These are phyloP conservation scores for Hamamelis virginiana DNA, from an alignment of 164 flowering plant genomes.

Conservation along the genomic window DNA sequence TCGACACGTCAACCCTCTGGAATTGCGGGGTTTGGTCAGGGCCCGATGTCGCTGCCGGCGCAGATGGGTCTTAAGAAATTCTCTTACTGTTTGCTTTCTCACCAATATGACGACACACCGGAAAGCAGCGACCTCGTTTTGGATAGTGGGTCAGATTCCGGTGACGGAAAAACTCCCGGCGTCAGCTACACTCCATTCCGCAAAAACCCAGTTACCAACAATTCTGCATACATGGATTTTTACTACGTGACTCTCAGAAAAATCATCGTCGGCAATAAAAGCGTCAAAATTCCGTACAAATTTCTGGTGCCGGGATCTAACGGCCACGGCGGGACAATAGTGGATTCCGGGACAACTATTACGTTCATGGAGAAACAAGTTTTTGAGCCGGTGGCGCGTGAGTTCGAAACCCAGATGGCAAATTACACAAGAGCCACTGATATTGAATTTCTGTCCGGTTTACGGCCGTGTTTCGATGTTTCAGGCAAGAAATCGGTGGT, in stretches of 20 bases:
- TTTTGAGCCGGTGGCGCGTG: constrained; percentile 44
- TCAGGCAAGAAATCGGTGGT: constrained; percentile 23
- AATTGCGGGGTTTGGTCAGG: constrained; percentile 58
- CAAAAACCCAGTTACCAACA: constrained; percentile 38
- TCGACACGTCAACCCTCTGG: constrained; percentile 50
- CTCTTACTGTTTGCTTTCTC: constrained; percentile 68
- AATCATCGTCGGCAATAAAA: constrained; percentile 54
- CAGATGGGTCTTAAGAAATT: constrained; percentile 47
- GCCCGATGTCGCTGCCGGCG: constrained; percentile 38
- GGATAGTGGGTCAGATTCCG: constrained; percentile 22
- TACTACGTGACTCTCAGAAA: constrained; percentile 59
- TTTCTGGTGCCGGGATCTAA: constrained; percentile 42
- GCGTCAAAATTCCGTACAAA: constrained; percentile 50
- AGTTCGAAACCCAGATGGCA: constrained; percentile 45
- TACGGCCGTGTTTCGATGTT: constrained; percentile 61
- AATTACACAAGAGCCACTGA: constrained; percentile 35
- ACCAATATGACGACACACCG: constrained; percentile 50
- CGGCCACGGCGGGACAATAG: constrained; percentile 72
- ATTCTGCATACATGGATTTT: constrained; percentile 39
- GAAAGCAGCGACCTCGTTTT: constrained; percentile 44
- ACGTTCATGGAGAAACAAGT: constrained; percentile 63
- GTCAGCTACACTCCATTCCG: constrained; percentile 61
- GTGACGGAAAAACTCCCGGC: constrained; percentile 24
- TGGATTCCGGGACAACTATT: constrained; percentile 81
- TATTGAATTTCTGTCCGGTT: constrained; percentile 39